phyloP scores from a whole-genome alignment of 441 rosid species.

The Bruguiera hainesii region DNA sequence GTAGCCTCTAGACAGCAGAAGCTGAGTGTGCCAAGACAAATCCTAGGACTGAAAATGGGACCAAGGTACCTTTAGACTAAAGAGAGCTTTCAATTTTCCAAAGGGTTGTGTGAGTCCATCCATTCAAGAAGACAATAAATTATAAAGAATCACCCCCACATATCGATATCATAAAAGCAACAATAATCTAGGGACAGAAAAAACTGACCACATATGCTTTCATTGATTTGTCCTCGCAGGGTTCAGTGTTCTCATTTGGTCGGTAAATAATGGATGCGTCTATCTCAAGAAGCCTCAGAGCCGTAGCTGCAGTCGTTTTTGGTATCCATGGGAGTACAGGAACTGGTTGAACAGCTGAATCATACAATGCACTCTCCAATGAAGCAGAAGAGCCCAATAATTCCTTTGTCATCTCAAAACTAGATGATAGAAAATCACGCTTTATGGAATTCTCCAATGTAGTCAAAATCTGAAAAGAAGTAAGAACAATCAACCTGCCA shows the following conservation, averaged over 20 bases:
- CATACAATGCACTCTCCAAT: conserved; percentile 17
- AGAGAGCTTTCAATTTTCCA: too few species aligned
- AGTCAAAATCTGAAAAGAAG: conserved; percentile 58
- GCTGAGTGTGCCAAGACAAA: too few species aligned
- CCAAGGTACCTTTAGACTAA: too few species aligned
- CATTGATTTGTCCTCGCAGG: conserved; percentile 37
- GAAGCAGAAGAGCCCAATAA: conserved; percentile 37
- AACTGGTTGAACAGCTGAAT: conserved; percentile 36
- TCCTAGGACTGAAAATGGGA: too few species aligned
- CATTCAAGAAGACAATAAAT: too few species aligned
- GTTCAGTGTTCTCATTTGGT: conserved; percentile 47
- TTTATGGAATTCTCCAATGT: conserved; percentile 68
- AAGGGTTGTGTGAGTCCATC: too few species aligned
- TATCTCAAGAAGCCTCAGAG: conserved; percentile 78
- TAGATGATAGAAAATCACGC: conserved; percentile 59
- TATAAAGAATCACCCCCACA: too few species aligned
- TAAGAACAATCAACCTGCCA: background rate
- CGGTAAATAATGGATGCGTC: conserved; percentile 63
- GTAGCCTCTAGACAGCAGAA: background rate
- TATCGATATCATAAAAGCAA: too few species aligned
- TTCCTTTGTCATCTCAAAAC: conserved; percentile 70
- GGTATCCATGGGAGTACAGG: conserved; percentile 89
- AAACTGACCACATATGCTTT: conserved; percentile 44
- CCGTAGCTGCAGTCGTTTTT: conserved; percentile 73
- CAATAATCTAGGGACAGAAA: background rate